phyloP scores from a whole-genome alignment of 1,284 basidiomycete species.

The Ustilago loliicola region DNA sequence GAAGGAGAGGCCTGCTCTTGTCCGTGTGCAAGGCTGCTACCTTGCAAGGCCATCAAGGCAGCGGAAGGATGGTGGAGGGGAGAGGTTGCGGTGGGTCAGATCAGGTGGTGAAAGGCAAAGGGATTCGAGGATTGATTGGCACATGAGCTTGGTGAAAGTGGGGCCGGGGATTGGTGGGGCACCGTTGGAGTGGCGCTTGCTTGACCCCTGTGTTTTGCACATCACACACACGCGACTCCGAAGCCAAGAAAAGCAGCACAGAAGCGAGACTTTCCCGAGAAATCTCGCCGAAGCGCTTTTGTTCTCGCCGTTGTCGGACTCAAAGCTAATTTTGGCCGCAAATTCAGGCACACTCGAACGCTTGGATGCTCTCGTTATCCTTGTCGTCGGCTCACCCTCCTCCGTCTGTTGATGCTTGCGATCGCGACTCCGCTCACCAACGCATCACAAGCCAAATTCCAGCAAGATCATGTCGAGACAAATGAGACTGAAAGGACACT shows the following conservation, averaged over 20 bases:
- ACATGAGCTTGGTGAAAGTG: background rate
- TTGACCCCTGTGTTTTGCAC: background rate
- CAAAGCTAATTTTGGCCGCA: too few relatives aligned
- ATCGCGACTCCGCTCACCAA: too few relatives aligned
- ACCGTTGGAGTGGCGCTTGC: slow-evolving; percentile 5
- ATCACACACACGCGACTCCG: background rate
- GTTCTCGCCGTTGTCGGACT: too few relatives aligned
- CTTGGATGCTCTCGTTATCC: too few relatives aligned
- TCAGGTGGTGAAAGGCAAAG: background rate
- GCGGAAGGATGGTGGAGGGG: slow-evolving; percentile 5
- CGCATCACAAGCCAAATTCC: too few relatives aligned
- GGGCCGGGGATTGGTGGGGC: slow-evolving; percentile 2
- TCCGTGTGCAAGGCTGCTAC: slow-evolving; percentile 13
- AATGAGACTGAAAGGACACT: background rate
- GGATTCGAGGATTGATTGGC: background rate
- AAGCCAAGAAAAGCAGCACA: too few relatives aligned
- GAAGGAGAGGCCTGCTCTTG: slow-evolving; percentile 32
- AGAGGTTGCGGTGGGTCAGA: background rate
- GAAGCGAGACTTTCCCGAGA: too few relatives aligned
- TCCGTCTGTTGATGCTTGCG: too few relatives aligned
- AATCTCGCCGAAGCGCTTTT: too few relatives aligned
- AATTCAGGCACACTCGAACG: too few relatives aligned
- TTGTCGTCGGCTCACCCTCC: too few relatives aligned
- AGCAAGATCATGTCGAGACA: background rate
- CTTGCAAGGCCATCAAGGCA: slow-evolving; percentile 45